Evolutionary conservation across 169 alveolate genomes (phyloP).

Genomic region (Eimeria tenella): DNA sequence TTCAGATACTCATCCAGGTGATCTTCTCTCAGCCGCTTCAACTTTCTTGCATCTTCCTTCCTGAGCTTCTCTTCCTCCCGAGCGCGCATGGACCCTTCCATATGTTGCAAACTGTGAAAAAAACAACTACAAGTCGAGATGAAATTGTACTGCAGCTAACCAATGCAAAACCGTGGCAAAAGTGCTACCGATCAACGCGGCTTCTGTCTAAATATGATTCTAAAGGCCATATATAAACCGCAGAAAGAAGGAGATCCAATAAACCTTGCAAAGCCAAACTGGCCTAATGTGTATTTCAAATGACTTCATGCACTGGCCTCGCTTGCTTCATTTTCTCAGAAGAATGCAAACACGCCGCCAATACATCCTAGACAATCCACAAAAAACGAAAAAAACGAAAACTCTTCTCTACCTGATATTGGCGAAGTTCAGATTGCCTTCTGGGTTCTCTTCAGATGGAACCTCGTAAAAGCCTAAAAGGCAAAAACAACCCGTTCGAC

Average conservation of each 20-base stretch:
- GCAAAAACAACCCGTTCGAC: constrained; percentile 83
- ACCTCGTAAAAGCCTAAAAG: constrained; percentile 92
- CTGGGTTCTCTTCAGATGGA: constrained; percentile 91
- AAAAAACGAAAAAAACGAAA: background rate
- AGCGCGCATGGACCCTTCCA: constrained; percentile 94
- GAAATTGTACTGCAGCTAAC: background rate
- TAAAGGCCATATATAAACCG: no score
- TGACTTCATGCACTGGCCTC: no score
- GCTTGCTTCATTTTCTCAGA: no score
- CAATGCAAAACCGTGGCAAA: background rate
- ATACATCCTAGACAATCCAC: no score
- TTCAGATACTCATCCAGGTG: constrained; percentile 95
- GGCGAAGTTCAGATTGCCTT: constrained; percentile 83
- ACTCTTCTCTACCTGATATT: constrained; percentile 83
- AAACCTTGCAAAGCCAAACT: no score
- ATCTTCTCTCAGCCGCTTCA: constrained; percentile 94
- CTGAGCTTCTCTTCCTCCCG: constrained; percentile 92
- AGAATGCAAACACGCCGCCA: no score
- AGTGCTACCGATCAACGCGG: no score
- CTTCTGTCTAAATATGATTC: no score
- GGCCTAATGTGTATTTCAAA: no score
- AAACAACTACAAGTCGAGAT: background rate
- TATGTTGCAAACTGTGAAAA: constrained; percentile 85
- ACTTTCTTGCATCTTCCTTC: constrained; percentile 94
- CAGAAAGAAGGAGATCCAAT: no score